Evolutionary conservation across 2,329 filamentous ascomycete species (phyloP).

Genomic region (Pseudopyricularia cyperi): DNA sequence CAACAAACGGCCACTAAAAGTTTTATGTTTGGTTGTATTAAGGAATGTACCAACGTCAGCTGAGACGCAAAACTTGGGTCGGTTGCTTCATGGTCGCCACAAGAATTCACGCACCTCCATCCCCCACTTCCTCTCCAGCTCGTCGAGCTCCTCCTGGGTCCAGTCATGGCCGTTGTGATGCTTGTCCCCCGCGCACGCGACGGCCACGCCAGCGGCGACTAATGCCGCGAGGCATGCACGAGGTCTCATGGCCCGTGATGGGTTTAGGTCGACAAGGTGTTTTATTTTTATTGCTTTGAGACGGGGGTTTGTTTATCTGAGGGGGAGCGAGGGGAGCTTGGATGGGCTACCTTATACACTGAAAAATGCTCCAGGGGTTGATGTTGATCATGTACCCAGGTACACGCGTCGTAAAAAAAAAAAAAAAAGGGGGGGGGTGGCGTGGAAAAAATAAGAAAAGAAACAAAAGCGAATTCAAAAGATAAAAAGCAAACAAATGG

Average conservation of each 20-base stretch:
- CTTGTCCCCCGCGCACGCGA: slow-evolving; percentile 19
- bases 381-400: too few species aligned
- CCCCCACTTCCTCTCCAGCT: slow-evolving; percentile 44
- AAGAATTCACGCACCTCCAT: slow-evolving; percentile 30
- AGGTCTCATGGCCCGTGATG: too few species aligned
- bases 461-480: too few species aligned
- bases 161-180: slow-evolving; percentile 24
- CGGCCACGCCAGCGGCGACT: slow-evolving; percentile 7
- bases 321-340: not conserved
- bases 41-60: not conserved
- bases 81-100: not conserved
- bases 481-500: too few species aligned
- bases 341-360: not conserved
- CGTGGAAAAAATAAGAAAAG: slow-evolving; percentile 14
- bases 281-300: not conserved
- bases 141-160: slow-evolving; percentile 34
- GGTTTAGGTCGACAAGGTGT: too few species aligned
- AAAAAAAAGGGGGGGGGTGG: not conserved
- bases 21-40: not conserved
- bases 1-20: slow-evolving; percentile 49
- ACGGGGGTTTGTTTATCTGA: not conserved
- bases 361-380: not conserved
- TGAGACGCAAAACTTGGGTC: not conserved
- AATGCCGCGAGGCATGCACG: not conserved
- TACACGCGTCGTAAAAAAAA: too few species aligned